Conservation (phyloP, 2,329 filamentous ascomycete species). For the Colletotrichum tamarilloi region DNA sequence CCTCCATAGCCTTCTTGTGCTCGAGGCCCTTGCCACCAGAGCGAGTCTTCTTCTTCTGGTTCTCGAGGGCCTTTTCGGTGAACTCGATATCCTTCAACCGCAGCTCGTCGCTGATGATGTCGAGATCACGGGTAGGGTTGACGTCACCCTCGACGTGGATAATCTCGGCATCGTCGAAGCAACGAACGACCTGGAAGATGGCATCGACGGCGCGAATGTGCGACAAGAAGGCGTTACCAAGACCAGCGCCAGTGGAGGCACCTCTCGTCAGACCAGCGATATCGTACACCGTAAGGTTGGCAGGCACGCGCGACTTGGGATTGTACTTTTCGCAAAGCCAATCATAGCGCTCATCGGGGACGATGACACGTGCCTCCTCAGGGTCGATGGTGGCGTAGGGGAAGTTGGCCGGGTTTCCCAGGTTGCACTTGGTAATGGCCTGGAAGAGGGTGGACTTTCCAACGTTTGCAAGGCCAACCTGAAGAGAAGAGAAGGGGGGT, state of each 20-base stretch:
- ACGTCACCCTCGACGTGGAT: slow-evolving; percentile 99
- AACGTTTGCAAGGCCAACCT: slow-evolving; percentile 99
- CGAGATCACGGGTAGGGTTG: slow-evolving; percentile 91
- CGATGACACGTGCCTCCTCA: slow-evolving; percentile 96
- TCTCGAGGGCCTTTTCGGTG: slow-evolving; percentile 93
- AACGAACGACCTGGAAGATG: slow-evolving; percentile 96
- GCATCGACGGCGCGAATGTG: slow-evolving; percentile 98
- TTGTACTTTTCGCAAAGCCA: slow-evolving; percentile 97
- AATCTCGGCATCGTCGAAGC: slow-evolving; percentile 99
- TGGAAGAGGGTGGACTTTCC: slow-evolving; percentile 99
- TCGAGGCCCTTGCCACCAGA: slow-evolving; percentile 95
- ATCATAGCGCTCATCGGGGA: slow-evolving; percentile 95
- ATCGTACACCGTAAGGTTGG: slow-evolving; percentile 98
- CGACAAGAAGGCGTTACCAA: slow-evolving; percentile 97
- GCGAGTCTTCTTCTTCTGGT: slow-evolving; percentile 91
- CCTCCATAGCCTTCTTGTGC: slow-evolving; percentile 97
- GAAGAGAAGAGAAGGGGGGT: slow-evolving; percentile 39
- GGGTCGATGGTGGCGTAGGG: slow-evolving; percentile 99
- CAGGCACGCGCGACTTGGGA: slow-evolving; percentile 96
- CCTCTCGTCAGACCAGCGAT: slow-evolving; percentile 97
- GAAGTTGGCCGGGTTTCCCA: slow-evolving; percentile 99
- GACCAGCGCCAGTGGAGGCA: slow-evolving; percentile 95
- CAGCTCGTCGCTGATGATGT: slow-evolving; percentile 97
- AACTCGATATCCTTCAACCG: slow-evolving; percentile 99
- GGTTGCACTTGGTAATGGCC: slow-evolving; percentile 96